Conservation (phyloP, 2,329 filamentous ascomycete genomes). For the Trichoderma aggressivum region DNA sequence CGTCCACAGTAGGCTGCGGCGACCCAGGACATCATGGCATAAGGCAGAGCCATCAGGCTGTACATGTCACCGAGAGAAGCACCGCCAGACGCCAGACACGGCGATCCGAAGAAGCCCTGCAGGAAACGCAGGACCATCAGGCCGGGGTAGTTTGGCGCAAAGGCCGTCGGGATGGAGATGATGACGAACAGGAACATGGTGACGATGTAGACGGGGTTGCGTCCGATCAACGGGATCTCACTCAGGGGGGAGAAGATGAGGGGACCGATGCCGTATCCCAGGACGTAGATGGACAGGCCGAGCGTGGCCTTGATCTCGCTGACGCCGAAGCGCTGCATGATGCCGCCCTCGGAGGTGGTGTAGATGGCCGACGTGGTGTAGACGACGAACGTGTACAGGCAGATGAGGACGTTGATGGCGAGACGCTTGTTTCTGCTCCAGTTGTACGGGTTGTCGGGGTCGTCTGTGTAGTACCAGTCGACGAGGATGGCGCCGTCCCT, state of each 20-base stretch:
- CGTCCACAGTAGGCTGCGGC: constrained; percentile 48
- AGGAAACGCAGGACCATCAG: constrained; percentile 63
- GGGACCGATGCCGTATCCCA: constrained; percentile 62
- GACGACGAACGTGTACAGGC: constrained; percentile 59
- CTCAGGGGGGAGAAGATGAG: constrained; percentile 63
- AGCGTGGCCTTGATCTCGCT: constrained; percentile 50
- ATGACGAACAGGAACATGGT: constrained; percentile 68
- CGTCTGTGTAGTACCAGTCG: constrained; percentile 54
- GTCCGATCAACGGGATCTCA: constrained; percentile 64
- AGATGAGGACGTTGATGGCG: constrained; percentile 44
- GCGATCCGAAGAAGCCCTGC: constrained; percentile 64
- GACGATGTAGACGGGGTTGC: constrained; percentile 64
- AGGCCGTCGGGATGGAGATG: constrained; percentile 60
- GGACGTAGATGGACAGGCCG: constrained; percentile 60
- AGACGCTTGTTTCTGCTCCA: constrained; percentile 45
- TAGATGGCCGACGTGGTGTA: constrained; percentile 50
- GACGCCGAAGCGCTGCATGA: constrained; percentile 53
- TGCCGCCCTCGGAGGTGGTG: constrained; percentile 43
- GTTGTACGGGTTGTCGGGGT: constrained; percentile 54
- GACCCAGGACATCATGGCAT: constrained; percentile 59
- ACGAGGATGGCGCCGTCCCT: constrained; percentile 51
- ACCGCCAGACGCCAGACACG: constrained; percentile 59
- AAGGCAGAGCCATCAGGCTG: constrained; percentile 53
- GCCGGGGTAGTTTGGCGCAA: constrained; percentile 60
- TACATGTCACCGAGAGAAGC: constrained; percentile 54